Evolutionary conservation across 2,329 filamentous ascomycete species (phyloP), one percentile per base, ranked within the genome.

Genomic region (Herpotrichia juniperi): DNA sequence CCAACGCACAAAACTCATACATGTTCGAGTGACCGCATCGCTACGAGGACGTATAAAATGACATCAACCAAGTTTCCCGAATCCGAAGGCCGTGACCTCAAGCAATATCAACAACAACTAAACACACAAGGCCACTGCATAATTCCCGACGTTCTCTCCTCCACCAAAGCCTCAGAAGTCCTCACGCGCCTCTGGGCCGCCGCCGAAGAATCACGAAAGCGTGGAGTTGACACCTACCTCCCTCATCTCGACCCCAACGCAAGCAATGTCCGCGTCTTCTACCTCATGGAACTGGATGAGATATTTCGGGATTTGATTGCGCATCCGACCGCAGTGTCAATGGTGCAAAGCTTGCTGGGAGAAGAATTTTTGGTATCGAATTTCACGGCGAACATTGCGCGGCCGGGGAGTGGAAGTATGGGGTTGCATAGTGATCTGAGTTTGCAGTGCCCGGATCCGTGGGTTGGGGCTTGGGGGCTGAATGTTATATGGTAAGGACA

Each of bases 371-470:
- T 73, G 9, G 66, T 74, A 48, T 66, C 58, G 17, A 73, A 74
- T 54, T 74, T 74, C 54, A 72, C 69, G 4, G 67, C 68, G 40
- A 73, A 73, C 50, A 73, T 74, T 39, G 69, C 69, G 10, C 62
- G 68, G 0, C 71, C 72, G 0, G 72, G 72, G 0, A 59, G 63
- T 12, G 71, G 46, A 9, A 48, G 46, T 17, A 48, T 48, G 71
- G 63, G 59, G 1, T 56, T 74, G 24, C 71, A 73, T 54, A 71
- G 67, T 8, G 70, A 74, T 47, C 63, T 69, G 51, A 68, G 62
- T 40, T 39, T 74, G 51, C 59, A 67, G 0, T 64, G 68, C 30
- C 67, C 68, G 21, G 68, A 67, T n/a, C 72, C 69, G 6, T 74
- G 70, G 72, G 48, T 58, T 6, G 55, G 46, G 24, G 30, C 53